Evolutionary conservation across 2,329 filamentous ascomycete genomes (phyloP), one percentile per base, ranked within the genome.

Genomic region (Huntiella savannae): DNA sequence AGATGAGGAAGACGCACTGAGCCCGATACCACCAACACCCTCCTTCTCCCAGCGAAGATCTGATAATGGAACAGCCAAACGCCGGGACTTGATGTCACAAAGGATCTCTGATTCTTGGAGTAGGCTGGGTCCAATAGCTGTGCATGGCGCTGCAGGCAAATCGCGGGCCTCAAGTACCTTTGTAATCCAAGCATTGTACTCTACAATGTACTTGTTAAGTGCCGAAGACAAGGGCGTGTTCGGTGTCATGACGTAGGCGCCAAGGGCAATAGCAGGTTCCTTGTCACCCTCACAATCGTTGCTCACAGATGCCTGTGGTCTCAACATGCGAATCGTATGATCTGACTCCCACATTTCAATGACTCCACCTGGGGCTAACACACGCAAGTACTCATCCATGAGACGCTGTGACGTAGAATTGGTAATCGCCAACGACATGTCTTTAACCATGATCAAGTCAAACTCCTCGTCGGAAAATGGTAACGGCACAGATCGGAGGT

Each of bases 271-370:
- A 1, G 79, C 81, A 33, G 71, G 69, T 49, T 83, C 75, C 41
- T 77, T 72, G 35, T 75, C 69, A 13, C 75, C 69, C 15, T 61
- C 61, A 22, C 64, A 60, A 15, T 61, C 59, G 2, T 55, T 47
- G 11, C 53, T 69, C 62, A 46, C 71, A 2, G 78, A 76, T 2
- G 82, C 75, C 57, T 91, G 83, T 2, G 84, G 83, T 43, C 84
- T 69, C 22, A 96, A 68, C 59, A 86, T 87, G 53, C 87, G 80
- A 52, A 94, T 75, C 10, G 79, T 73, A 57, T 86, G 77, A 61
- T 95, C 87, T 4, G 80, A 80, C 53, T 94, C 87, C 87, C 87
- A 95, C 12, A 92, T 69, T 58, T 95, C 88, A 19, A 95, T 57
- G 2, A 76, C 75, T 4, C 88, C 88, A 12, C 83, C 85, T 0